These are phyloP conservation scores for Phalaenopsis aphrodite DNA, from an alignment of 106 monocot genomes.

Conservation along the genomic window DNA sequence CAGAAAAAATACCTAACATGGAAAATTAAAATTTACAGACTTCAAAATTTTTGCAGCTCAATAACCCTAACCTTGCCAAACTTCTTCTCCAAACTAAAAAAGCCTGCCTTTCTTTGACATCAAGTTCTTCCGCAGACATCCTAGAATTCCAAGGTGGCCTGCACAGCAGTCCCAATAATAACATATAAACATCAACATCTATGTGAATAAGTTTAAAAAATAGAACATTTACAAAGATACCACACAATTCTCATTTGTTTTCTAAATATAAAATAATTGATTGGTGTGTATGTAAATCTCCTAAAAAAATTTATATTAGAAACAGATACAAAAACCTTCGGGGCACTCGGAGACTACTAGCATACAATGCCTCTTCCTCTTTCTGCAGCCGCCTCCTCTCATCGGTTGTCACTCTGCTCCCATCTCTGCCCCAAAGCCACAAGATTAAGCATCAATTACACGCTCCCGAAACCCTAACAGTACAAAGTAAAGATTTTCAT, in stretches of 20 bases:
- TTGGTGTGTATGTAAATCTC: no score
- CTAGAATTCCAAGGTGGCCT: conserved; percentile 69
- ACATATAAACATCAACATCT: background rate
- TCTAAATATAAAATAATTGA: no score
- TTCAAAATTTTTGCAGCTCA: background rate
- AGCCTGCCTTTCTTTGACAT: conserved; percentile 57
- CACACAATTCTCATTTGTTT: no score
- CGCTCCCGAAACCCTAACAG: background rate
- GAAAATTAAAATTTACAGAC: background rate
- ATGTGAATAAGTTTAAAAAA: background rate
- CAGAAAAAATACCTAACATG: background rate
- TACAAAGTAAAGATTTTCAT: background rate
- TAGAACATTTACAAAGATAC: background rate
- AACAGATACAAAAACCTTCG: conserved; percentile 39
- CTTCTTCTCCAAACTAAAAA: conserved; percentile 70
- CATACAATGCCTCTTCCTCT: conserved; percentile 78
- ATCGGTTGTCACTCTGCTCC: conserved; percentile 17
- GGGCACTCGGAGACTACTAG: conserved; percentile 69
- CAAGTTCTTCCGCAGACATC: conserved; percentile 80
- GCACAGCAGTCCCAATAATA: background rate
- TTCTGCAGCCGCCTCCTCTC: conserved; percentile 38
- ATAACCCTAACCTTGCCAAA: conserved; percentile 53
- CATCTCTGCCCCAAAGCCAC: conserved; percentile 30
- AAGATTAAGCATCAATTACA: background rate
- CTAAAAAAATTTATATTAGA: no score